A percentile compares a stretch with the other conserved stretches of the same genome.
These are phyloP conservation scores for Moricandia arvensis DNA, from an alignment of 345 rosid species.

Conservation along the genomic window DNA sequence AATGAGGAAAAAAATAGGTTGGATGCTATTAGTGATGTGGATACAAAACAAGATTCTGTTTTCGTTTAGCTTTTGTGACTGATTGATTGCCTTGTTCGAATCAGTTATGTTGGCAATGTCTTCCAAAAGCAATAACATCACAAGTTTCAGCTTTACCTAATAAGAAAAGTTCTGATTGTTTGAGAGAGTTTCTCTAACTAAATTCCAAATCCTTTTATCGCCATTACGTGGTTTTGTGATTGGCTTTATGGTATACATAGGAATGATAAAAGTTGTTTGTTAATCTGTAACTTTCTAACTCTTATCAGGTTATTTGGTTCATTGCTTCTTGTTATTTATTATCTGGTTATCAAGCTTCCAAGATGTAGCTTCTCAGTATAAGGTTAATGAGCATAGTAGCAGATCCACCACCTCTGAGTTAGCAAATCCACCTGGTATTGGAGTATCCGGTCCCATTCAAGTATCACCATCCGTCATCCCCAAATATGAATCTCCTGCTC, in stretches of 20 bases:
- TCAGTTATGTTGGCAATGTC: no score
- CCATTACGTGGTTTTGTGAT: no score
- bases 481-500: conserved; percentile 52
- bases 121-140: no score
- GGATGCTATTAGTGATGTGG: no score
- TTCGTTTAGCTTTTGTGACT: no score
- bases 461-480: conserved; percentile 90
- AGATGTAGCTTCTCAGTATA: conserved; percentile 52
- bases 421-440: conserved; percentile 68
- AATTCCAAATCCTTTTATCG: no score
- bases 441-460: conserved; percentile 79
- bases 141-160: no score
- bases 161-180: no score
- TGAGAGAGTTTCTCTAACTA: no score
- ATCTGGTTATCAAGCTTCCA: conserved; percentile 68
- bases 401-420: conserved; percentile 52
- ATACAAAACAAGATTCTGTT: not conserved
- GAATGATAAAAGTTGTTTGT: conserved; percentile 41
- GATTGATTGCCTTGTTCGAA: no score
- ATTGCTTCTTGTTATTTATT: conserved; percentile 52
- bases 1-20: no score
- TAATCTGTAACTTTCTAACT: conserved; percentile 34
- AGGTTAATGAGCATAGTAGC: conserved; percentile 44
- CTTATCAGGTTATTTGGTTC: conserved; percentile 60
- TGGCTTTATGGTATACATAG: no score